Percentiles rank a stretch among this genome's conserved stretches.
Conservation (phyloP, 169 alveolate species). For the Plasmodium knowlesi region DNA sequence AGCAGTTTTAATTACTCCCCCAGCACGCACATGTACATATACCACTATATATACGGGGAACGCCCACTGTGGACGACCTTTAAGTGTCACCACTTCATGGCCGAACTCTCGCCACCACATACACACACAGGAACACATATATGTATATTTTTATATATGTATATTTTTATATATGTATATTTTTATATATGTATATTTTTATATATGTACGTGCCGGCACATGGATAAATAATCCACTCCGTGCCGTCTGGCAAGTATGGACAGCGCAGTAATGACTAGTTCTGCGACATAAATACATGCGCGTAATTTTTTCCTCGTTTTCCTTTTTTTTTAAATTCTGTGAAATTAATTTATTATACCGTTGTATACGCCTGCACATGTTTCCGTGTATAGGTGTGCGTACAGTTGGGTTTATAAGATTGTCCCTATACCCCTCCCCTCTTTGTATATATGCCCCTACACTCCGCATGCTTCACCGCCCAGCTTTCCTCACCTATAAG, state of each 20-base stretch:
- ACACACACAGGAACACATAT: too few relatives aligned
- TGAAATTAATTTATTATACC: not conserved
- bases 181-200: not conserved
- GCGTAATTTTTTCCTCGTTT: not conserved
- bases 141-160: not conserved
- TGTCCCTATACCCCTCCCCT: not conserved
- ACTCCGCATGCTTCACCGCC: not conserved
- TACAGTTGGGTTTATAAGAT: not conserved
- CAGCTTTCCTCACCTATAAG: not conserved
- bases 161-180: not conserved
- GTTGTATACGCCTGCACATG: not conserved
- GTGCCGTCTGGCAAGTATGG: not conserved
- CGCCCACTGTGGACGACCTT: not conserved
- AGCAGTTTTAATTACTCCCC: not conserved
- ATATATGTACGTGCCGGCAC: not conserved
- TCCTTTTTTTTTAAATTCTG: not conserved
- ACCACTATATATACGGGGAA: not conserved
- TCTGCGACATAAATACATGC: not conserved
- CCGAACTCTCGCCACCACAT: not conserved
- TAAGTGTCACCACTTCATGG: not conserved
- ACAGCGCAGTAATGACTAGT: not conserved
- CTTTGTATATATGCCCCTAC: not conserved
- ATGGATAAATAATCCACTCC: not conserved
- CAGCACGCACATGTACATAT: not conserved
- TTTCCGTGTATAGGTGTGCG: not conserved